Percentiles rank a stretch among this genome's conserved stretches.
Evolutionary conservation across 2,329 filamentous ascomycete species (phyloP).

Genomic region (Beauveria asiatica): DNA sequence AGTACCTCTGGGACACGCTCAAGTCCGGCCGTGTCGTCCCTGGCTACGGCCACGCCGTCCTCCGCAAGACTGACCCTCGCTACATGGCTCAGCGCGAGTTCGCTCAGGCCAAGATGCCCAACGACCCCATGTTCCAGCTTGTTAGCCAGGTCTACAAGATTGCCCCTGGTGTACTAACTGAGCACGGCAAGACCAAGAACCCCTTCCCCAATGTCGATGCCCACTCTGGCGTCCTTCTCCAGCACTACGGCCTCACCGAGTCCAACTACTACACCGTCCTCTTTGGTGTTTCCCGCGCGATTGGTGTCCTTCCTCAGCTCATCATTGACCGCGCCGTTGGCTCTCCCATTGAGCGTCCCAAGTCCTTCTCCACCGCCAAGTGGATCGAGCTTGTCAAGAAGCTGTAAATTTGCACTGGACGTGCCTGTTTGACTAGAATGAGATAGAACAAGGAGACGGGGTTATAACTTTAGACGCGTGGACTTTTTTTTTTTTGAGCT

Average conservation of each 20-base stretch:
- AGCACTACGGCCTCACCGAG: conserved; percentile 99
- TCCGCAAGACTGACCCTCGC: conserved; percentile 98
- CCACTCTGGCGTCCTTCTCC: conserved; percentile 97
- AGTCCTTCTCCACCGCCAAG: conserved; percentile 96
- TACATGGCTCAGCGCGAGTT: conserved; percentile 98
- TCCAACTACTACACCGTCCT: conserved; percentile 99
- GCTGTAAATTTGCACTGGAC: conserved; percentile 53
- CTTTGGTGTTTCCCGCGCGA: conserved; percentile 95
- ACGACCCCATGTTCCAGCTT: conserved; percentile 99
- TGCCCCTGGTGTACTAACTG: conserved; percentile 89
- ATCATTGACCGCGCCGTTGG: conserved; percentile 98
- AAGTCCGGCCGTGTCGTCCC: conserved; percentile 94
- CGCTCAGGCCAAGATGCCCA: conserved; percentile 78
- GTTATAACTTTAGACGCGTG: conserved; percentile 8
- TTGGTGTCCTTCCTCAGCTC: conserved; percentile 97
- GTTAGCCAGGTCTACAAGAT: conserved; percentile 99
- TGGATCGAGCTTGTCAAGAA: conserved; percentile 91
- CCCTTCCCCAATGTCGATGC: conserved; percentile 98
- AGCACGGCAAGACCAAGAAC: conserved; percentile 99
- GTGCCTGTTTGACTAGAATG: not conserved
- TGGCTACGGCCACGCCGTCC: conserved; percentile 96
- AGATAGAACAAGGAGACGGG: conserved; percentile 1
- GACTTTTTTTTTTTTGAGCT: not conserved
- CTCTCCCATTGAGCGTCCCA: conserved; percentile 95
- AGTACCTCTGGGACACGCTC: conserved; percentile 97